Evolutionary conservation across 805 yeast species (phyloP).

Genomic region (Nakazawaea pomicola): DNA sequence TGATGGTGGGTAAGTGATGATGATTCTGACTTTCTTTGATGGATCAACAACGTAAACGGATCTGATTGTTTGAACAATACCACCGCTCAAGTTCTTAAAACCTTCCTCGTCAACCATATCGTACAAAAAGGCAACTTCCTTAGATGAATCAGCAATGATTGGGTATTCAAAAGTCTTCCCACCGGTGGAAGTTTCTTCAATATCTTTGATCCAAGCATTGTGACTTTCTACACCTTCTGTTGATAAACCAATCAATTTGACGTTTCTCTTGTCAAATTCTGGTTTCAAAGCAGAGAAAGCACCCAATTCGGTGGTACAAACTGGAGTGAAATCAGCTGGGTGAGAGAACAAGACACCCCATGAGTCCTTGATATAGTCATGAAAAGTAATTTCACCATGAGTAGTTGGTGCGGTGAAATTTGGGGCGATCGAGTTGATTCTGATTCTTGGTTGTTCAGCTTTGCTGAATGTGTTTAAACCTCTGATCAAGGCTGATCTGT

Average conservation of each 20-base stretch:
- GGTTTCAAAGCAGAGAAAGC: slow-evolving; percentile 88
- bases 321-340: slow-evolving; percentile 96
- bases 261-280: slow-evolving; percentile 80
- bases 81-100: slow-evolving; percentile 65
- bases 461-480: slow-evolving; percentile 14
- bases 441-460: slow-evolving; percentile 52
- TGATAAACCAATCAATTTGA: slow-evolving; percentile 85
- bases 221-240: slow-evolving; percentile 81
- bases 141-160: slow-evolving; percentile 81
- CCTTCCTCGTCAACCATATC: slow-evolving; percentile 89
- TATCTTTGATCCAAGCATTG: slow-evolving; percentile 84
- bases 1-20: slow-evolving; percentile 87
- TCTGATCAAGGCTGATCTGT: slow-evolving; percentile 24
- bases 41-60: slow-evolving; percentile 92
- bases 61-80: slow-evolving; percentile 83
- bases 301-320: slow-evolving; percentile 93
- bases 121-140: slow-evolving; percentile 78
- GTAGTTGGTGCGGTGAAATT: slow-evolving; percentile 82
- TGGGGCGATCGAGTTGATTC: slow-evolving; percentile 68
- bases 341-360: slow-evolving; percentile 92
- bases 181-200: slow-evolving; percentile 69
- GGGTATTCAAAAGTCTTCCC: slow-evolving; percentile 81
- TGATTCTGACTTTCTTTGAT: slow-evolving; percentile 78
- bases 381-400: slow-evolving; percentile 79
- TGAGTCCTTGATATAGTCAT: slow-evolving; percentile 76